Conservation (phyloP, 2,329 filamentous ascomycete species). For the Escovopsis weberi region DNA sequence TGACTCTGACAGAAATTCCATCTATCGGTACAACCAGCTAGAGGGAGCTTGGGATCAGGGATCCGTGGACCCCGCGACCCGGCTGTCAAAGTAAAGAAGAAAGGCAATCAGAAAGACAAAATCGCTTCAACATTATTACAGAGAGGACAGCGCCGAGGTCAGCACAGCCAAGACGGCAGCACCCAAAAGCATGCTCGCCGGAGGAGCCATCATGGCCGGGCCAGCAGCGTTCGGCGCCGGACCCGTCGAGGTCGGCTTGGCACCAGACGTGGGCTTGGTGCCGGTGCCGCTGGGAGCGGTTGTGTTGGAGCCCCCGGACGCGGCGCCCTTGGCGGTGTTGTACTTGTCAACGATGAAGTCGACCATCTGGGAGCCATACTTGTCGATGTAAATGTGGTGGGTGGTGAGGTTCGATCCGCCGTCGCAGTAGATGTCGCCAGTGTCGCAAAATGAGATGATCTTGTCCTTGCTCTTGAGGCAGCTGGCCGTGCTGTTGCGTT, state of each 20-base stretch:
- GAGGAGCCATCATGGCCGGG: background rate
- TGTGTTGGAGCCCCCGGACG: conserved; percentile 1
- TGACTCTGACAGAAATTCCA: too few species aligned
- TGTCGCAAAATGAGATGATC: conserved; percentile 27
- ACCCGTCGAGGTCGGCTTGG: background rate
- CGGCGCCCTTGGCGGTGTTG: conserved; percentile 7
- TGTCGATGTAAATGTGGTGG: conserved; percentile 22
- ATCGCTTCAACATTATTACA: background rate
- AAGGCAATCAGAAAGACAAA: background rate
- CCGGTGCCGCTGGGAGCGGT: conserved; percentile 1
- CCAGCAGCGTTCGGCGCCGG: background rate
- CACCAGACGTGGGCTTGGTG: background rate
- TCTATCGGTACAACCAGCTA: too few species aligned
- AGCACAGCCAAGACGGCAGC: background rate
- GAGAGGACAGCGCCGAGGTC: background rate
- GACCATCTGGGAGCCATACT: conserved; percentile 20
- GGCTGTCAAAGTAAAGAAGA: too few species aligned
- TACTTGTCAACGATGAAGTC: conserved; percentile 22
- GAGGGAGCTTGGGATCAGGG: too few species aligned
- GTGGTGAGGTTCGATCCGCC: conserved; percentile 14
- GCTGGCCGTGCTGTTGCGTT: conserved; percentile 18
- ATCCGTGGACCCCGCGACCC: too few species aligned
- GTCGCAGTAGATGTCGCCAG: conserved; percentile 27
- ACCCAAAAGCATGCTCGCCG: conserved; percentile 3
- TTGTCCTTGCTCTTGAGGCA: conserved; percentile 22